Base-by-base conservation (phyloP, 1,139 yeast genomes). In the Spencermartinsiella ligniputridi region DNA sequence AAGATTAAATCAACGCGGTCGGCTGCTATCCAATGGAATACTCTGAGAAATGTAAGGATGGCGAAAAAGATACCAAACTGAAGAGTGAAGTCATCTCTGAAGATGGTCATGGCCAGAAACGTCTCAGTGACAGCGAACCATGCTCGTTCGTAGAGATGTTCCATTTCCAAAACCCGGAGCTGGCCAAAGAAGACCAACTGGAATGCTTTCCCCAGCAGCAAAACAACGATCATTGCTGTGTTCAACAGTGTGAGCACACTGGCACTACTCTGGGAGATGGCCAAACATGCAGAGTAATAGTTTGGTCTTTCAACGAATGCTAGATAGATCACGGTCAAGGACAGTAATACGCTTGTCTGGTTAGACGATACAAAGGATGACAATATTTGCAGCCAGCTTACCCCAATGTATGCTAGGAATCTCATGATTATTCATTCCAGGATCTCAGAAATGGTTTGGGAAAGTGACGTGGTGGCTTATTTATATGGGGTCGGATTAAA, bases 21-120 rank as follows among this genome's bases (percentile, higher is more conserved):
- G n/a, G 66, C 66, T 39, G 83, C 64, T 2, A 90, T 74, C 76
- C 94, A 81, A 57, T 88, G 95, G 66, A 83, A 81, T 2, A 83
- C 78, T 57, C 83, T 82, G 57, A 79, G 66, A 47, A 79, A 76
- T 45, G 84, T 60, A 16, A 81, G 64, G 8, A 55, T 42, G 6
- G 60, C 51, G 42, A 78, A 67, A 43, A 60, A 57, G 22, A 54
- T 44, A 15, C 58, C 53, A 62, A 71, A 61, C 29, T 81, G 65
- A 19, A 83, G 60, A 50, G 78, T 78, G 48, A 76, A 75, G 50
- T 78, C 84, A 42, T 72, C 75, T 32, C 71, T 65, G 68, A 78
- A 78, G 58, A 75, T 75, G 2, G 89, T 78, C 44, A 84, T 68
- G 37, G 84, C 79, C 62, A 87, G 70, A 40, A 87, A 65, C 39